Evolutionary conservation across 2,329 filamentous ascomycete species (phyloP).

Genomic region (Clonostachys solani): DNA sequence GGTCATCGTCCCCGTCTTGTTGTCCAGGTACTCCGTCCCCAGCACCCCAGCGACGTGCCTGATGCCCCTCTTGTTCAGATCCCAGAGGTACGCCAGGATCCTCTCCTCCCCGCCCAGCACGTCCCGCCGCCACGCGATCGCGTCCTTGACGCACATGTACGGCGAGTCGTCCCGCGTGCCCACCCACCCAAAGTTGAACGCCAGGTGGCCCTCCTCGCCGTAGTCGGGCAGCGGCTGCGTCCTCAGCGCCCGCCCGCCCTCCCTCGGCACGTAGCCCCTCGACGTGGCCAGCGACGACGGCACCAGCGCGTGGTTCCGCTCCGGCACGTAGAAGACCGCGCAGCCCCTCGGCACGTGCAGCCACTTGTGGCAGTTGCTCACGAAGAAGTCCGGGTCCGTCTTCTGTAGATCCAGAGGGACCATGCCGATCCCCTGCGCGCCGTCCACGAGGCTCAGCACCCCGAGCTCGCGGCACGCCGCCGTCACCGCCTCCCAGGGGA

Average conservation of each 20-base stretch:
- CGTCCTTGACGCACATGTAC: slow-evolving; percentile 67
- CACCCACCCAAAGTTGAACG: slow-evolving; percentile 69
- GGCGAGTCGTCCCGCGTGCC: slow-evolving; percentile 71
- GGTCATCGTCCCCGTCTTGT: slow-evolving; percentile 54
- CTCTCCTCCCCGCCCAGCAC: slow-evolving; percentile 69
- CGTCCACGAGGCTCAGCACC: slow-evolving; percentile 75
- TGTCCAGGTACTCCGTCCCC: slow-evolving; percentile 70
- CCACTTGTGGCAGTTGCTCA: slow-evolving; percentile 91
- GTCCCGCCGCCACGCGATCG: slow-evolving; percentile 64
- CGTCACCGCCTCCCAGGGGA: slow-evolving; percentile 71
- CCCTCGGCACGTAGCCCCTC: slow-evolving; percentile 63
- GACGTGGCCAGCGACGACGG: slow-evolving; percentile 74
- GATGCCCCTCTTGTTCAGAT: slow-evolving; percentile 61
- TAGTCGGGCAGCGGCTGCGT: slow-evolving; percentile 30
- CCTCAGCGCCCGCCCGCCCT: slow-evolving; percentile 15
- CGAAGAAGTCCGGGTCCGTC: slow-evolving; percentile 79
- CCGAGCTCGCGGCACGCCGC: slow-evolving; percentile 60
- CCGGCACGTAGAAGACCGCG: slow-evolving; percentile 75
- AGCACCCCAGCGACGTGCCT: slow-evolving; percentile 55
- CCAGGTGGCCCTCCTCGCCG: slow-evolving; percentile 57
- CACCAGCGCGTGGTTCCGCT: slow-evolving; percentile 71
- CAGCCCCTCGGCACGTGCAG: slow-evolving; percentile 75
- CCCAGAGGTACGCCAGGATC: slow-evolving; percentile 60
- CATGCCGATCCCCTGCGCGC: slow-evolving; percentile 80
- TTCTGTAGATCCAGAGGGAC: slow-evolving; percentile 62